These are phyloP conservation scores for Bathelium albidoporum DNA, from an alignment of 495 filamentous ascomycete genomes.

Conservation along the genomic window DNA sequence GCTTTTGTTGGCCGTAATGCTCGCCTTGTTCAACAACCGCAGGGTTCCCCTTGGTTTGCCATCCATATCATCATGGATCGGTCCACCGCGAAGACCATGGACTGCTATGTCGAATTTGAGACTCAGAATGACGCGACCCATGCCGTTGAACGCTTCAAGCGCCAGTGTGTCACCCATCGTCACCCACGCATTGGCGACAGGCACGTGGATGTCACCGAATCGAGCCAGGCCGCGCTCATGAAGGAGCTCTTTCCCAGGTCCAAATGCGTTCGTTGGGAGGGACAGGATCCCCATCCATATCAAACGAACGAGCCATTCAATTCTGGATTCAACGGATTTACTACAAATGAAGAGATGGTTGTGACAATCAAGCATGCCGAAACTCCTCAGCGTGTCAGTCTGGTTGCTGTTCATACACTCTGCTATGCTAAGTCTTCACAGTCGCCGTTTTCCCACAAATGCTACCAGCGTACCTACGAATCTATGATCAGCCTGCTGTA, in stretches of 20 bases:
- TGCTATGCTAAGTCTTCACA: constrained; percentile 22
- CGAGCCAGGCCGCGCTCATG: constrained; percentile 51
- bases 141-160: constrained; percentile 40
- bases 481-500: constrained; percentile 62
- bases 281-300: constrained; percentile 34
- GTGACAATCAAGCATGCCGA: constrained; percentile 58
- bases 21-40: constrained; percentile 42
- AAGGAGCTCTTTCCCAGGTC: constrained; percentile 58
- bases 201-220: constrained; percentile 51
- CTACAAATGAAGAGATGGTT: constrained; percentile 61
- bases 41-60: constrained; percentile 38
- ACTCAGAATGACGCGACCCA: constrained; percentile 43
- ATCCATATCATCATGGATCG: constrained; percentile 82
- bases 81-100: constrained; percentile 63
- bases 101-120: constrained; percentile 61
- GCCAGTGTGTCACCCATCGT: constrained; percentile 32
- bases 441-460: constrained; percentile 55
- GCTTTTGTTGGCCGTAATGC: constrained; percentile 62
- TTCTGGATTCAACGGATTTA: constrained; percentile 57
- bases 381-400: constrained; percentile 54
- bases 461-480: constrained; percentile 64
- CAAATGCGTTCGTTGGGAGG: constrained; percentile 51
- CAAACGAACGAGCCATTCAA: constrained; percentile 42
- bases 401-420: background rate
- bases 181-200: constrained; percentile 52